Evolutionary conservation across 83 land plant genomes (phyloP).

Genomic region (Thuja plicata): DNA sequence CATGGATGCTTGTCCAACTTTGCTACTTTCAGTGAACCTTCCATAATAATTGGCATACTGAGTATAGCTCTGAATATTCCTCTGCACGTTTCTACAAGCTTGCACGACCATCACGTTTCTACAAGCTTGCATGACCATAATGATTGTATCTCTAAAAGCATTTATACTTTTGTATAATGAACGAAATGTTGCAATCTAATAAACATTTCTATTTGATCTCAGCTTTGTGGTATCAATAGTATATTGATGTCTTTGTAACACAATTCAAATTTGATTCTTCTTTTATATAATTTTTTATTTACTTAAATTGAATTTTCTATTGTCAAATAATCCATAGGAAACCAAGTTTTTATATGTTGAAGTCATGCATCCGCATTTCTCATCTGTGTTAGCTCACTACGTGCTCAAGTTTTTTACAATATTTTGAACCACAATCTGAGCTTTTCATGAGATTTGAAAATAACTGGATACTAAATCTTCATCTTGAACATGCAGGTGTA

Average conservation of each 20-base stretch:
- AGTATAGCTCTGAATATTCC: not conserved
- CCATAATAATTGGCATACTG: not conserved
- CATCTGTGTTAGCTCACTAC: not conserved
- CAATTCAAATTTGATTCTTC: not conserved
- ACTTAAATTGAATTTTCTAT: not conserved
- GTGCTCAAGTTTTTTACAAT: not conserved
- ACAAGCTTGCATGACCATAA: not conserved
- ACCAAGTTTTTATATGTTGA: not conserved
- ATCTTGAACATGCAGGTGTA: conserved; percentile 56
- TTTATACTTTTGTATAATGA: not conserved
- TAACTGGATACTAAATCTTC: not conserved
- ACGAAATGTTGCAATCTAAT: not conserved
- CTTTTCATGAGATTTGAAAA: conserved; percentile 14
- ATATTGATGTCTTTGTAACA: not conserved
- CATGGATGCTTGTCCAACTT: not conserved
- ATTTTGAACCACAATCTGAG: not conserved
- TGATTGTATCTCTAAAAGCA: not conserved
- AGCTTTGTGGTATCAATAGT: not conserved
- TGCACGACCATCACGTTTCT: not conserved
- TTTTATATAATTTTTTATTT: not conserved
- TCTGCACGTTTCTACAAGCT: not conserved
- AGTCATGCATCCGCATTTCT: not conserved
- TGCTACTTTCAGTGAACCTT: not conserved
- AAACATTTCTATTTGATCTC: not conserved
- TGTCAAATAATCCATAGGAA: not conserved